Evolutionary conservation across 208 protist species (phyloP), one percentile per base, ranked within the genome.

Genomic region (Leishmania tropica): DNA sequence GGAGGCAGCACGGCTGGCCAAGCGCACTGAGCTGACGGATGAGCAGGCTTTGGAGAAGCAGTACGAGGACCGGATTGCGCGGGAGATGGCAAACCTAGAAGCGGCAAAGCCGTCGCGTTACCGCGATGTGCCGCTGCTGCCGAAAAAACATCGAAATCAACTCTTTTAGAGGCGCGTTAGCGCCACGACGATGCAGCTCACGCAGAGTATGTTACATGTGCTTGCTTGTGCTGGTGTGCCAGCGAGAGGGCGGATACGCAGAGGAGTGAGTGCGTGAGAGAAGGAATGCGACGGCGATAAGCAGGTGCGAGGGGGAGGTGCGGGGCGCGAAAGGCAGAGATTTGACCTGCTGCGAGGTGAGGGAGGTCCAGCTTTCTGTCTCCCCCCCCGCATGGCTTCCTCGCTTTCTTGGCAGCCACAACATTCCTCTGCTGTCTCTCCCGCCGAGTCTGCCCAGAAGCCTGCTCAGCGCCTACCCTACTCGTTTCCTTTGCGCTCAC

Each of bases 71-170:
- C 83, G 92, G 42, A 94, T 97, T 37, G 88, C 85, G 35, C 51
- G 54, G 54, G 94, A 97, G 84, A 88, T 97, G 85, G 89, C 89
- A 2, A 92, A 92, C 70, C 82, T 97, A 10, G 94, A 97, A 77
- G 87, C 85, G 1, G 94, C 94, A 35, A 94, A 93, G 83, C 94
- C 94, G 42, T 84, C 83, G 48, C 91, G 92, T 17, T 97, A 95
- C 90, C 80, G 85, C 24, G 68, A 93, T 71, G 91, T 97, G 11
- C 92, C 92, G 45, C 87, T 97, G 31, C 82, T 96, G 58, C 89
- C 91, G 31, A 75, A 84, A 1, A 76, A 81, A 58, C 82, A 73
- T 8, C 85, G 91, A 21, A 86, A 89, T 48, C 74, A 85, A 31
- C 82, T 79, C 3, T 86, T 94, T 65, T 94, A 87, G 78, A 80